Evolutionary conservation across 2,329 filamentous ascomycete genomes (phyloP).

Genomic region (Chaetoscypha palmicola): DNA sequence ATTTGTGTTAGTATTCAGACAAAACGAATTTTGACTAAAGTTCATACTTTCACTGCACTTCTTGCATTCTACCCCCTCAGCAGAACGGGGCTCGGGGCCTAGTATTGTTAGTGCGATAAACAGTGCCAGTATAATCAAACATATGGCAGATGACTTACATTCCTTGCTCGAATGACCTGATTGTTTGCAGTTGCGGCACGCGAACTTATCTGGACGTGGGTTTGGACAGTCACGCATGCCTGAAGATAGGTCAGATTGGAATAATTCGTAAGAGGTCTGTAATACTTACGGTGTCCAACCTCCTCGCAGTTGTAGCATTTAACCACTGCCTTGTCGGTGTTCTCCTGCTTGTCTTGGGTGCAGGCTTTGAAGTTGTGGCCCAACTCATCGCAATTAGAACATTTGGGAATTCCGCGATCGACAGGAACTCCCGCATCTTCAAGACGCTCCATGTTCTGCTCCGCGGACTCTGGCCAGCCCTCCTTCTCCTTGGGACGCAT

Average conservation of each 20-base stretch:
- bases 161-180: constrained; percentile 30
- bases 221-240: constrained; percentile 54
- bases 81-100: constrained; percentile 50
- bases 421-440: constrained; percentile 58
- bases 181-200: constrained; percentile 60
- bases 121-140: too few relatives aligned
- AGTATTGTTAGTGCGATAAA: too few relatives aligned
- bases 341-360: constrained; percentile 48
- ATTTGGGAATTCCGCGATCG: constrained; percentile 51
- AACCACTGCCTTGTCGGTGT: constrained; percentile 39
- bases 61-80: constrained; percentile 36
- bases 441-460: constrained; percentile 59
- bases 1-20: neutral
- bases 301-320: constrained; percentile 59
- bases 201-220: constrained; percentile 56
- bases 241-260: neutral
- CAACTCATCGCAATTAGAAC: constrained; percentile 46
- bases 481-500: constrained; percentile 51
- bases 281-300: constrained; percentile 48
- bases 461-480: constrained; percentile 50
- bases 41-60: constrained; percentile 29
- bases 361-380: constrained; percentile 59
- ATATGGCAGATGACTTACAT: too few relatives aligned
- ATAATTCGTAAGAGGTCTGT: neutral
- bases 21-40: neutral